phyloP scores from a whole-genome alignment of 2,329 filamentous ascomycete genomes.

The Alternaria panax region DNA sequence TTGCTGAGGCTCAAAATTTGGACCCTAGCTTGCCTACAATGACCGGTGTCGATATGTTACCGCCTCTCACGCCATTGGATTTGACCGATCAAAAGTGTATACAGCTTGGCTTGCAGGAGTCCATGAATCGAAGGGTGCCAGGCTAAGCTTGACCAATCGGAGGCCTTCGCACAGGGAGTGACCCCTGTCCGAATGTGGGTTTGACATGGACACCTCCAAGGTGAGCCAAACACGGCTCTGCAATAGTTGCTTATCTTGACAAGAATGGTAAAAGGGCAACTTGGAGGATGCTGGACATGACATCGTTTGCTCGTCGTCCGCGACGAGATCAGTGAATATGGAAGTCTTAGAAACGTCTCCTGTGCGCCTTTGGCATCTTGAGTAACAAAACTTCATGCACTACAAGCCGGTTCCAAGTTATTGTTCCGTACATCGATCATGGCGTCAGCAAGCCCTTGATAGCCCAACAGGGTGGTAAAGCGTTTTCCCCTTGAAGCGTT shows the following conservation, averaged over 20 bases:
- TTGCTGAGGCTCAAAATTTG: neutral
- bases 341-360: neutral
- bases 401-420: conserved; percentile 4
- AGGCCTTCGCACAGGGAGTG: neutral
- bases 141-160: conserved; percentile 6
- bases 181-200: neutral
- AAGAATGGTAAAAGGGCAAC: neutral
- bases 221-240: conserved; percentile 2
- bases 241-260: conserved; percentile 5
- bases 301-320: neutral
- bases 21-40: neutral
- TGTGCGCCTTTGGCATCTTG: neutral
- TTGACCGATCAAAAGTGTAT: conserved; percentile 8
- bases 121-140: conserved; percentile 2
- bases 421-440: neutral
- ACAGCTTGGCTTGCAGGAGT: conserved; percentile 13
- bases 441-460: conserved; percentile 2
- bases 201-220: neutral
- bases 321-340: neutral
- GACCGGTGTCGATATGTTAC: neutral
- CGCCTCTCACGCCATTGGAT: conserved; percentile 1
- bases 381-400: neutral
- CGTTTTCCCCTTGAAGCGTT: neutral
- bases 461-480: neutral
- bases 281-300: neutral